Evolutionary conservation across 2,329 filamentous ascomycete genomes (phyloP), one percentile per base, ranked within the genome.

Genomic region (Epichloe amarillans): DNA sequence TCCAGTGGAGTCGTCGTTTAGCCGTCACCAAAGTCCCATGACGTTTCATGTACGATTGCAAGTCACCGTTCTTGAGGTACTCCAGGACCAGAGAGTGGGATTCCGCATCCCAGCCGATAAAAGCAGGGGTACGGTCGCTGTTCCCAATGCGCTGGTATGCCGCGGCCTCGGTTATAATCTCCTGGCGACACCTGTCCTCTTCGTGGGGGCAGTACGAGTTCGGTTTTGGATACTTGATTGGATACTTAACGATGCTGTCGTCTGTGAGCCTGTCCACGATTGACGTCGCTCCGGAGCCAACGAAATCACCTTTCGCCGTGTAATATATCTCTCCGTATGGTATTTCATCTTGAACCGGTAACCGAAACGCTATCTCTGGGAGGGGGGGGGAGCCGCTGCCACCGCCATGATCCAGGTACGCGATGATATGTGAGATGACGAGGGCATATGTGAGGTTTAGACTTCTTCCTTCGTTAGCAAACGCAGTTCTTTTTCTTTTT

Each of bases 181-280:
- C 33, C 15, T 40, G 41, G 40, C 40, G 49, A 46, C 41, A 45
- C 36, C 17, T 39, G 5, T 46, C 12, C 35, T 50, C 49, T 56
- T 58, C 41, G 52, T 53, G 53, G 38, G 53, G 53, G 54, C 54
- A 54, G 30, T 57, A 54, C 8, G 57, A 55, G 35, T 57, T 60
- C 26, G 54, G 48, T 6, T 54, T 56, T 5, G 55, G 57, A 30
- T 50, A 55, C 48, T 59, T 59, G 36, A 58, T 56, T 5, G 55
- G 57, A 30, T 50, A 55, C 48, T 59, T 59, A 33, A 58, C 55
- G 30, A 58, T 52, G 46, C 55, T 17, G 21, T 56, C 56, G 12
- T 54, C 54, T 40, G 49, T 50, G 36, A 59, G 53, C 45, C 46
- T 53, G 41, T 59, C 56, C 41, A 59, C 54, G 6, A 50, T 49